Base-by-base conservation (phyloP, 768 basidiomycete species). In the Lentinula detonsa region DNA sequence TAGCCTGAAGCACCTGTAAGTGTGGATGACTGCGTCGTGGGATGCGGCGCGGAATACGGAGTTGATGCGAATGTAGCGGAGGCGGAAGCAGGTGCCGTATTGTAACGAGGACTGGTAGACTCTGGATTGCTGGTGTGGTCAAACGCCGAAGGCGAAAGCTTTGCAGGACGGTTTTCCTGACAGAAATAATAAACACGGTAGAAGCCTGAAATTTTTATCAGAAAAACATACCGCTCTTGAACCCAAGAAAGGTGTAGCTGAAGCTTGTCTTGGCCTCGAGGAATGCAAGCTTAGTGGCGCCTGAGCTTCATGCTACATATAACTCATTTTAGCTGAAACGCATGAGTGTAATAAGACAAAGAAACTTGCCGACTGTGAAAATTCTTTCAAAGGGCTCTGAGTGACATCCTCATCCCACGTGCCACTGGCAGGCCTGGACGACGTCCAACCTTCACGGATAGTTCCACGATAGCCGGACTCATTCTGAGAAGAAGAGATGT, bases 321-420 rank as follows among this genome's bases (percentile, higher is more conserved):
- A 15, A 28, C 23, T 11, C 18, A n/a, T 52, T 31, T 43, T n/a
- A 28, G 42, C 4, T 42, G 31, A 23, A 10, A 33, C 45, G 40
- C 13, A 11, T 48, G 18, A 6, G 57, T 23, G 57, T 59, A 59
- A 40, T n/a, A 11, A 49, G 42, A 7, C 33, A 52, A 49, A 42
- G 6, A 42, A 21, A 75, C 78, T 68, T 45, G 83, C 85, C 73
- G 83, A 59, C 63, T 80, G 74, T 49, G 75, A 71, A 50, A 78
- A 76, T 53, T 84, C 83, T 64, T 79, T 81, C 69, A 77, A 81
- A 15, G 82, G 79, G 61, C 74, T 80, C 33, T 70, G 42, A 60
- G 71, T 79, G 56, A 66, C 74, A 55, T 75, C 64, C 61, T 87
- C 87, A 60, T 85, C 87, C 86, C 87, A 88, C 21, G 80, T 75